Conservation (phyloP, 805 yeast species). For the Clavispora fructus region DNA sequence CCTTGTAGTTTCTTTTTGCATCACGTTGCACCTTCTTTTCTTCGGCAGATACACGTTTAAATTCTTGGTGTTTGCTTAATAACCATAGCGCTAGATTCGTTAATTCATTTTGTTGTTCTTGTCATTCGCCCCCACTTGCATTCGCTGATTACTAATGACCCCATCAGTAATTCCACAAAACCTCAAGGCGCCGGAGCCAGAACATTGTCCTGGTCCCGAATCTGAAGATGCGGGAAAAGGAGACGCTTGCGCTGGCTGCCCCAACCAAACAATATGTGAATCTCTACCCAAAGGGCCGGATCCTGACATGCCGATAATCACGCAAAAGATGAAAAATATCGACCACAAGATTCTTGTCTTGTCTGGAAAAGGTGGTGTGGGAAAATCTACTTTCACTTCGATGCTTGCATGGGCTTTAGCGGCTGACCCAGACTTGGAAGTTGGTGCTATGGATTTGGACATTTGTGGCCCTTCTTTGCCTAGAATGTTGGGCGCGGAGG, state of each 20-base stretch:
- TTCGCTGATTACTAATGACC: neutral
- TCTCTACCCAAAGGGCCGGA: slow-evolving; percentile 91
- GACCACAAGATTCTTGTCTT: slow-evolving; percentile 76
- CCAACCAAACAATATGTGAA: slow-evolving; percentile 86
- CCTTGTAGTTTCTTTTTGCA: neutral
- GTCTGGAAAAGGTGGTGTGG: slow-evolving; percentile 93
- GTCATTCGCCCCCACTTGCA: neutral
- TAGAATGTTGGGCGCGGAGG: slow-evolving; percentile 85
- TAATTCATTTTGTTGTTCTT: neutral
- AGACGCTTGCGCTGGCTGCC: slow-evolving; percentile 93
- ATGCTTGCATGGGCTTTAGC: slow-evolving; percentile 97
- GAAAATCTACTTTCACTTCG: slow-evolving; percentile 92
- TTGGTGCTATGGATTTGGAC: slow-evolving; percentile 96
- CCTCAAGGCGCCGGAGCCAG: slow-evolving; percentile 74
- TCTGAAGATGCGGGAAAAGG: slow-evolving; percentile 90
- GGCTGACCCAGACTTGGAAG: slow-evolving; percentile 68
- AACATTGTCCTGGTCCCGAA: slow-evolving; percentile 98
- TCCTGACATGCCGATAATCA: slow-evolving; percentile 79
- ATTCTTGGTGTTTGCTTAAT: no score
- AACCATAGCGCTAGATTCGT: no score
- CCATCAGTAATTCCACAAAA: slow-evolving; percentile 1
- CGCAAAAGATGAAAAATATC: slow-evolving; percentile 55
- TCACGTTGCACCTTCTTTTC: no score
- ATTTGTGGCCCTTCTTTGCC: slow-evolving; percentile 98
- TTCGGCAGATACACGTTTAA: neutral